A percentile compares a stretch with the other conserved stretches of the same genome.
phyloP scores from a whole-genome alignment of 805 yeast species.

The Citeromyces matritensis region DNA sequence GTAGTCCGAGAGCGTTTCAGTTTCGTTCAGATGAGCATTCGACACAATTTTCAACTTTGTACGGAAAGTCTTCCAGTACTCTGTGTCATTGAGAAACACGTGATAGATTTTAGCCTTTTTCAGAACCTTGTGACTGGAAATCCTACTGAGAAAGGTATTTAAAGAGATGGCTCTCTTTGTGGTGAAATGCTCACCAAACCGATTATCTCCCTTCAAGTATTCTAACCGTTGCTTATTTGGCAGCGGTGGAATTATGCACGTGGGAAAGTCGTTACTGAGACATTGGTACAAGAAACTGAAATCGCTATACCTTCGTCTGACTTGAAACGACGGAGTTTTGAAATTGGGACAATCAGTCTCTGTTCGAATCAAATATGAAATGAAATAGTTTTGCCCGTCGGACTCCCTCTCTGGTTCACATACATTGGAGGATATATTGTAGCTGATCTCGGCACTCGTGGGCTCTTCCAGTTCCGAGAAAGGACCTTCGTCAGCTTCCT shows the following conservation, averaged over 20 bases:
- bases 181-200: conserved; percentile 79
- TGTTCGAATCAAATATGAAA: conserved; percentile 56
- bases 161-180: conserved; percentile 69
- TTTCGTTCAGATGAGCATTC: conserved; percentile 10
- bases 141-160: conserved; percentile 57
- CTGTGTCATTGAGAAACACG: conserved; percentile 50
- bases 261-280: conserved; percentile 65
- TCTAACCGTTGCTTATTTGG: conserved; percentile 89
- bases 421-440: conserved; percentile 18
- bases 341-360: conserved; percentile 48
- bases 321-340: conserved; percentile 23
- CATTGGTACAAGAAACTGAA: conserved; percentile 68
- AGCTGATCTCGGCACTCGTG: background rate
- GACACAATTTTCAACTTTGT: conserved; percentile 29
- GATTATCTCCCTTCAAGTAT: conserved; percentile 75
- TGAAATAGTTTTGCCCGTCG: conserved; percentile 66
- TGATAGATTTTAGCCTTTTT: conserved; percentile 57
- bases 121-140: conserved; percentile 61
- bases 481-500: conserved; percentile 6
- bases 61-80: conserved; percentile 61
- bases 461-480: conserved; percentile 1
- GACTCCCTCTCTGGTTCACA: conserved; percentile 52
- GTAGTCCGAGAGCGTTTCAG: conserved; percentile 78
- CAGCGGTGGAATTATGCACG: conserved; percentile 79
- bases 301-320: conserved; percentile 78